Base-by-base conservation (phyloP, 2,329 filamentous ascomycete species). In the Xylaria polymorpha region DNA sequence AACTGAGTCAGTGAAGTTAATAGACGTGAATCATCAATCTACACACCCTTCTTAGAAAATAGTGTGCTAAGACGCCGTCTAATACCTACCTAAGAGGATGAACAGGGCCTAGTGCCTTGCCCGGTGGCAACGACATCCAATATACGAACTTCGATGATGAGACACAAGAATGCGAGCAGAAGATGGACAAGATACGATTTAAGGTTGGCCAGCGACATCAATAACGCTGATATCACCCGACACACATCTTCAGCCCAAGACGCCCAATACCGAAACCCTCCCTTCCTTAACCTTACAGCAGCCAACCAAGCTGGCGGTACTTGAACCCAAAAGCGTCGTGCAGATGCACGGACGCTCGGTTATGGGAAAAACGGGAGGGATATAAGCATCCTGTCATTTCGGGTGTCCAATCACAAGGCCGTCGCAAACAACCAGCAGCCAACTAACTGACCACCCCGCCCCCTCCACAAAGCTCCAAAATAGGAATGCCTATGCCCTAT, bases 301-400 rank as follows among this genome's bases (percentile, higher is more conserved):
- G 56, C 66, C 62, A 61, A 68, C 66, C 66, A 61, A 41, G 35
- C 61, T 61, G 50, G 66, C 61, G 66, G 61, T 65, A 68, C 56
- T 46, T 35, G 6, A 32, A 25, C 37, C 56, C 51, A 20, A 59
- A 59, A 44, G 51, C 58, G 51, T 65, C 50, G 48, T 57, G 61
- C 61, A 62, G 44, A 66, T 66, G 63, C 63, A 63, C 63, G 15
- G 67, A 63, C 58, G 37, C 55, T 43, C 43, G 48, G 41, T 48
- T 14, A 18, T 37, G 58, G 37, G 56, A 55, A 58, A 35, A 39
- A 18, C 35, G 35, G 53, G 22, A 46, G 64, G 64, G 57, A 29
- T 29, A 41, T 29, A 29, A 35, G 41, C 63, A 60, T 59, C 53
- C 55, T 63, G 64, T 60, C 61, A 67, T 66, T 60, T 66, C 48